Conservation (phyloP, 108 stramenopile species). For the Pseudonitzschia multiseries region DNA sequence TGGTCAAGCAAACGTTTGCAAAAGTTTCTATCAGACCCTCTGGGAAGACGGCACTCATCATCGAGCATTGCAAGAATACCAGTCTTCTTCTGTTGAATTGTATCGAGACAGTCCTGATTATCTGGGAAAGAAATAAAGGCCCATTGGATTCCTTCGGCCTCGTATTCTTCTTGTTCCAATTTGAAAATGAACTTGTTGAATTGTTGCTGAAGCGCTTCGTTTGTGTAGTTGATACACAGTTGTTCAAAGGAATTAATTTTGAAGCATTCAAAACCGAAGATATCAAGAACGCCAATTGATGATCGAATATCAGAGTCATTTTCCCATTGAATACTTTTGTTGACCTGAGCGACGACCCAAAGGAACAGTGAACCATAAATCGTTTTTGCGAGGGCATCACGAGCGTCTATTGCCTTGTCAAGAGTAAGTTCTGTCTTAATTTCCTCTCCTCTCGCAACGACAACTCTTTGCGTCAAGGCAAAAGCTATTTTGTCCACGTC, state of each 20-base stretch:
- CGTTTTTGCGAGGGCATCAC: slow-evolving; percentile 95
- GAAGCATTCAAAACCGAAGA: slow-evolving; percentile 99
- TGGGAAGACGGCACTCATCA: slow-evolving; percentile 89
- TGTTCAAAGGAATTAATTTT: slow-evolving; percentile 96
- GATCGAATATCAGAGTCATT: slow-evolving; percentile 74
- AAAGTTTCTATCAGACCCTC: slow-evolving; percentile 82
- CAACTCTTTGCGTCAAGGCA: slow-evolving; percentile 78
- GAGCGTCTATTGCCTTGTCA: slow-evolving; percentile 82
- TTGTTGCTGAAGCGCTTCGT: slow-evolving; percentile 99
- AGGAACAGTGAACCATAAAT: slow-evolving; percentile 91
- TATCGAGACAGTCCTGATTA: slow-evolving; percentile 97
- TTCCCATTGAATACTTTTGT: slow-evolving; percentile 84
- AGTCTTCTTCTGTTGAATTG: slow-evolving; percentile 91
- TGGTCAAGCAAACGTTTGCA: slow-evolving; percentile 79
- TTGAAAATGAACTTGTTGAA: slow-evolving; percentile 99
- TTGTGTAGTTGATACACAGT: slow-evolving; percentile 99
- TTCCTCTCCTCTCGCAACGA: slow-evolving; percentile 81
- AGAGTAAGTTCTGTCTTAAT: slow-evolving; percentile 74
- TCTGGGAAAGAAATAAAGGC: slow-evolving; percentile 93
- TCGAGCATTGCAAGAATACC: slow-evolving; percentile 92
- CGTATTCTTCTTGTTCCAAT: slow-evolving; percentile 97
- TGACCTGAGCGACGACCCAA: slow-evolving; percentile 88
- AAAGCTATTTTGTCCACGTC: slow-evolving; percentile 66
- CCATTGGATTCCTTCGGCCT: slow-evolving; percentile 85
- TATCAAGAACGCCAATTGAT: slow-evolving; percentile 96